Base-by-base conservation (phyloP, 2,329 filamentous ascomycete genomes). In the Neurospora crassa region DNA sequence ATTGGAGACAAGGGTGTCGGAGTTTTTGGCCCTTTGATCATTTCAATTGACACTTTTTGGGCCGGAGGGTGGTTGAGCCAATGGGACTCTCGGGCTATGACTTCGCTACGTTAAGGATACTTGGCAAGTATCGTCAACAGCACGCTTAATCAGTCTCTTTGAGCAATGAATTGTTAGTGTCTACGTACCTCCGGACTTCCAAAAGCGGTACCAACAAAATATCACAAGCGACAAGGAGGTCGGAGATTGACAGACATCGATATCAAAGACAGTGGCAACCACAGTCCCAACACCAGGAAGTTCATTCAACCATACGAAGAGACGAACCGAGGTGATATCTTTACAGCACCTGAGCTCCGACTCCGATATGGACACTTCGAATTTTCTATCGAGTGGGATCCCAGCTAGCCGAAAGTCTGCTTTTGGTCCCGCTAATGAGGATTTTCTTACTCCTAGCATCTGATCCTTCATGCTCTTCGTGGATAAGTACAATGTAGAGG, bases 171-270 rank as follows among this genome's bases (percentile, higher is more conserved):
- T 14, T 14, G 53, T 63, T 63, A 37, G 53, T 11, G 8, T 16
- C 7, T 0, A 0, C 1, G 53, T 63, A 37, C 29, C 4, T 34
- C 53, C 16, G 5, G 7, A 10, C 6, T 7, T 1, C 2, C 16
- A 16, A 11, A 11, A 11, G 1, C 1, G 16, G 14, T 5, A 18
- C 29, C 53, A 18, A 5, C 18, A 34, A 34, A 0, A 37, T 3
- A 16, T 18, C 1, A 8, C 11, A 18, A 1, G 4, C 3, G 16
- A 37, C 53, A 63, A 63, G 53, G 53, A 29, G 18, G 29, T 63
- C 53, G 53, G 53, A 63, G 53, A 5, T 1, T 10, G 7, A 5
- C n/a, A 34, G 14, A 63, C 14, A 8, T 3, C n/a, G 29, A 63
- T 10, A 14, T 5, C 16, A 8, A 37, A 37, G 16, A 37, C 29